Percentiles rank a stretch among this genome's conserved stretches.
These are phyloP conservation scores for Brassica juncea DNA, from an alignment of 345 rosid species.

Conservation along the genomic window DNA sequence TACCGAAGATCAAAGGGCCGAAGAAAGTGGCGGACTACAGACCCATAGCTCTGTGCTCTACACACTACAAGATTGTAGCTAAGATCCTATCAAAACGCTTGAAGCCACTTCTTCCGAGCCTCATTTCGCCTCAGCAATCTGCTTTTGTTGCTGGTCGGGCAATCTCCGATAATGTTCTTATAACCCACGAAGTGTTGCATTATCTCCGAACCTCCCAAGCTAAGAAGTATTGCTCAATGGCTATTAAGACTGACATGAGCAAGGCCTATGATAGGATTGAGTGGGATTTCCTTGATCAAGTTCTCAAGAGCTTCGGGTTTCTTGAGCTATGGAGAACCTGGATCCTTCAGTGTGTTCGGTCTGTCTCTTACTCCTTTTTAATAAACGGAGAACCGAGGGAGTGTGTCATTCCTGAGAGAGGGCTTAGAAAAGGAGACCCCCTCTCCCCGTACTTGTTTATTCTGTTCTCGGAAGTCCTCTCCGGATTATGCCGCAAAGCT, in stretches of 20 bases:
- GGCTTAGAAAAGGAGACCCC: background rate
- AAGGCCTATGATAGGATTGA: background rate
- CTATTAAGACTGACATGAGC: background rate
- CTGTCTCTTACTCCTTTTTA: background rate
- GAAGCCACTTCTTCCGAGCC: background rate
- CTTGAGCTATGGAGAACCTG: background rate
- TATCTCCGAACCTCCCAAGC: background rate
- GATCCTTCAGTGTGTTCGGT: background rate
- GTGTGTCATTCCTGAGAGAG: background rate
- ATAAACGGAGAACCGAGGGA: background rate
- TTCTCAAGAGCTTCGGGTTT: background rate
- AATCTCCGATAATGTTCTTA: background rate
- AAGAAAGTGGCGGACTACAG: background rate
- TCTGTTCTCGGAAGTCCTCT: background rate
- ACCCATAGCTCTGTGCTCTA: background rate
- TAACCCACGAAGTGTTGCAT: background rate
- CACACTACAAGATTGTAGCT: background rate
- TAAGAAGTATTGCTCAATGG: background rate
- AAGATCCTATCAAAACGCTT: background rate
- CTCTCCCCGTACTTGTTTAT: background rate
- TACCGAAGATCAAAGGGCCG: background rate
- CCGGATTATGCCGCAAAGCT: background rate
- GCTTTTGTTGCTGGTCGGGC: background rate
- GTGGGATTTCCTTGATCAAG: background rate
- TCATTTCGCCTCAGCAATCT: background rate